Base-by-base conservation (phyloP, 2,329 filamentous ascomycete genomes). In the Annulohypoxylon truncatum region DNA sequence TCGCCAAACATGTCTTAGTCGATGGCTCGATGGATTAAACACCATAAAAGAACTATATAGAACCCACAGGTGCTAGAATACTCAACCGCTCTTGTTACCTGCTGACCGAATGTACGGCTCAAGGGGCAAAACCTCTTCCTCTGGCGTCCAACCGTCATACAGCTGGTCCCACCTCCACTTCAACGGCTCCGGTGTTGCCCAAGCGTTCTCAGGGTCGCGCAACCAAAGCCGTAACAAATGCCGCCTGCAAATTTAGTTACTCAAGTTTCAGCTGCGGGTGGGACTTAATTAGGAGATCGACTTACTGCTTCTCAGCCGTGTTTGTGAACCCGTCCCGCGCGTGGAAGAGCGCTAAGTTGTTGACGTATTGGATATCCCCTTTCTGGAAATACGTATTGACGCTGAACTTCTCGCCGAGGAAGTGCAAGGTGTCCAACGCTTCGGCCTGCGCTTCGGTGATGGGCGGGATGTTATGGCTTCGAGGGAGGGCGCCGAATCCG, bases 281-380 rank as follows among this genome's bases (percentile, higher is more conserved):
- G 77, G 76, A 51, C 79, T n/a, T n/a, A n/a, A n/a, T n/a, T n/a
- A 78, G 1, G 18, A 0, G 79, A 71, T 68, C 80, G 82, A 77
- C 82, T 76, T 73, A 84, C 82, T 79, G 77, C 61, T 83, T 81
- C 42, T 81, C 79, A 0, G 71, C 70, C 0, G 79, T 80, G 59
- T 85, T 82, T 0, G 70, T 77, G 64, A 87, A 88, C 0, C 79
- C 82, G 12, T 82, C 83, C 2, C 86, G 78, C 0, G 83, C 82
- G 64, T 88, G 86, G 44, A 88, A 82, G 2, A 88, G 71, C 42
- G 81, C 82, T 35, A 87, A 71, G 70, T 88, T 88, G 67, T 88
- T 88, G 26, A 83, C 79, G 59, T 82, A 88, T 64, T 85, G 83
- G 10, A 88, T 82, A 68, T 87, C 85, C 0, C 84, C 84, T 61